Conservation (phyloP, 768 basidiomycete genomes). For the Tephrocybe sp. region DNA sequence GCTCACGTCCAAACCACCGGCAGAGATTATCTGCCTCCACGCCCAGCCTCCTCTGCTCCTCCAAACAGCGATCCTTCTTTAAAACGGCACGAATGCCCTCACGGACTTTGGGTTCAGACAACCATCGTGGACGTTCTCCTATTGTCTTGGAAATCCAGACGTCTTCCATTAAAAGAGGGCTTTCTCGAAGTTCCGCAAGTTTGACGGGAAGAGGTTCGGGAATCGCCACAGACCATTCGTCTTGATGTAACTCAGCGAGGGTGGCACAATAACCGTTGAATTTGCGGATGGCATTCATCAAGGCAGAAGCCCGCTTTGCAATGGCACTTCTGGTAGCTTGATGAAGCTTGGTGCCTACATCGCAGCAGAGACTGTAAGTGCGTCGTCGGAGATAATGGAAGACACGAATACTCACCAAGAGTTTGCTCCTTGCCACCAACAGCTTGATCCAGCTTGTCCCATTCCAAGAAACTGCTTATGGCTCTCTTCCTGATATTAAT, state of each 20-base stretch:
- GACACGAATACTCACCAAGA: neutral
- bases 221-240: constrained; percentile 27
- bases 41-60: constrained; percentile 17
- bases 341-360: constrained; percentile 31
- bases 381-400: neutral
- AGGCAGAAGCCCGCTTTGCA: constrained; percentile 25
- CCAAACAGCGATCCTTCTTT: constrained; percentile 12
- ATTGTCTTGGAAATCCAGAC: constrained; percentile 28
- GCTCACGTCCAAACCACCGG: constrained; percentile 30
- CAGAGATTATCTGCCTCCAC: constrained; percentile 30
- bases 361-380: too few species aligned
- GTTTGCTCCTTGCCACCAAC: constrained; percentile 26
- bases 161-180: constrained; percentile 31
- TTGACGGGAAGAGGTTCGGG: constrained; percentile 30
- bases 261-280: constrained; percentile 25
- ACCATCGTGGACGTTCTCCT: constrained; percentile 25
- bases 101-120: constrained; percentile 23
- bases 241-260: constrained; percentile 20
- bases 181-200: constrained; percentile 22
- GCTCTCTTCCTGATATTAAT: constrained; percentile 35
- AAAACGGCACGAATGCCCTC: constrained; percentile 20
- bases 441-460: constrained; percentile 32
- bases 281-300: constrained; percentile 27
- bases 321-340: constrained; percentile 31
- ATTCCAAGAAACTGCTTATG: constrained; percentile 34